Evolutionary conservation across 192 early-diverging fungal species (phyloP).

Genomic region (Phycomyces blakesleeanus): DNA sequence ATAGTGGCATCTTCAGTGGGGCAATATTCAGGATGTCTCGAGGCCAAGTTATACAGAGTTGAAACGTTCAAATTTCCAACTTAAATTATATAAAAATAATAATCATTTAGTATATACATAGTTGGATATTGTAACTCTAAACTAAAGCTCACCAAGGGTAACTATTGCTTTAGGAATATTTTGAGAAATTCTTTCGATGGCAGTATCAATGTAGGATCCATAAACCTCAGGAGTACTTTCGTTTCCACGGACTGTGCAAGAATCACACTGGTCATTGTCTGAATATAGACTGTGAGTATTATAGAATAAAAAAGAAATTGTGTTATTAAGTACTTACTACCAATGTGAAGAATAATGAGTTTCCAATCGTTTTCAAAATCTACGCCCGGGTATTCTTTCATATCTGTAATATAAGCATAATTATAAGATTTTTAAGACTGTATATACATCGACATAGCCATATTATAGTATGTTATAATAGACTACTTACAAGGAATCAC

Average conservation of each 20-base stretch:
- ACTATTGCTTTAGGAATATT: conserved; percentile 17
- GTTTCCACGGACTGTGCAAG: conserved; percentile 1
- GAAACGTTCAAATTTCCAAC: conserved; percentile 26
- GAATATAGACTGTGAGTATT: neutral
- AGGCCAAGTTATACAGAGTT: conserved; percentile 8
- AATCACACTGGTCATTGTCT: conserved; percentile 26
- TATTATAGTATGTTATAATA: too few species aligned
- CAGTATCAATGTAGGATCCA: conserved; percentile 15
- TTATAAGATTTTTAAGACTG: too few species aligned
- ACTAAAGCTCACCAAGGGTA: conserved; percentile 18
- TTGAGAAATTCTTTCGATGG: conserved; percentile 10
- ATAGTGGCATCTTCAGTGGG: conserved; percentile 1
- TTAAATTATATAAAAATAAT: neutral
- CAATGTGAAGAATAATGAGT: conserved; percentile 19
- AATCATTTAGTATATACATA: too few species aligned
- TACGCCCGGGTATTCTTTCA: neutral
- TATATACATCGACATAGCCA: too few species aligned
- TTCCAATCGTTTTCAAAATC: conserved; percentile 19
- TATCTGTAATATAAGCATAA: too few species aligned
- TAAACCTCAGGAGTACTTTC: conserved; percentile 4
- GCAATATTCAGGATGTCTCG: conserved; percentile 15
- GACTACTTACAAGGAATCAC: conserved; percentile 23
- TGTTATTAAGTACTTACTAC: conserved; percentile 9
- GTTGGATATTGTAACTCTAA: too few species aligned
- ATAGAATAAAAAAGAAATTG: too few species aligned